Conservation (phyloP, 768 basidiomycete genomes). For the Boletellus ananas region DNA sequence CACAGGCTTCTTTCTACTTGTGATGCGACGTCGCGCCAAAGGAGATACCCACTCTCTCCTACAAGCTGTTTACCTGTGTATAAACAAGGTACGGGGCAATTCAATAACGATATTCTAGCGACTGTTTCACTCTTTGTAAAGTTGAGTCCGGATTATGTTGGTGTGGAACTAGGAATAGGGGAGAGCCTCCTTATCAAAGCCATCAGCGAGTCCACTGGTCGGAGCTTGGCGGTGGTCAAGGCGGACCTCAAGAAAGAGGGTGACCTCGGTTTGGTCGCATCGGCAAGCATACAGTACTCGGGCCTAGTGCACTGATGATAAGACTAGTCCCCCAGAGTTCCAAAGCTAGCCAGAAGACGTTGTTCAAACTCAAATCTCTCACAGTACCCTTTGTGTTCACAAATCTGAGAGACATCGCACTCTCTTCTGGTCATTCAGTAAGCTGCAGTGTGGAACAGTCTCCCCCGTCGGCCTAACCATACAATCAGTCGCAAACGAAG, state of each 20-base stretch:
- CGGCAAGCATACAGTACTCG: slow-evolving; percentile 46
- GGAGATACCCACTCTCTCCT: slow-evolving; percentile 74
- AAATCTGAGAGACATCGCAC: slow-evolving; percentile 87
- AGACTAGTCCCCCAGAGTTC: slow-evolving; percentile 60
- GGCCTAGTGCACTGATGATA: neutral
- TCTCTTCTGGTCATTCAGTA: slow-evolving; percentile 79
- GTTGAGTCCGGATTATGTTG: slow-evolving; percentile 94
- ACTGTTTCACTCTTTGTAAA: slow-evolving; percentile 29
- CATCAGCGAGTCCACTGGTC: slow-evolving; percentile 92
- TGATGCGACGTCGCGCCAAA: slow-evolving; percentile 80
- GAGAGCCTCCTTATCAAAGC: slow-evolving; percentile 94
- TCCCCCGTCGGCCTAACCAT: neutral
- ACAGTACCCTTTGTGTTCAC: slow-evolving; percentile 88
- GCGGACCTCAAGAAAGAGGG: slow-evolving; percentile 92
- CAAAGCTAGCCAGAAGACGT: slow-evolving; percentile 85
- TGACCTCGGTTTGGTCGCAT: slow-evolving; percentile 94
- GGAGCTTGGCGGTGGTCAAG: slow-evolving; percentile 78
- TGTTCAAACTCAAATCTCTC: slow-evolving; percentile 91
- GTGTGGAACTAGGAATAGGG: slow-evolving; percentile 93
- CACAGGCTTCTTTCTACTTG: slow-evolving; percentile 83
- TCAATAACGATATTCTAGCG: neutral
- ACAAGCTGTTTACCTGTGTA: slow-evolving; percentile 91
- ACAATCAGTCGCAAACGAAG: slow-evolving; percentile 79
- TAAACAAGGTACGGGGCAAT: slow-evolving; percentile 71
- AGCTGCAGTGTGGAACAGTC: slow-evolving; percentile 16